Conservation (phyloP, 2,329 filamentous ascomycete genomes). For the Clonostachys sp. region DNA sequence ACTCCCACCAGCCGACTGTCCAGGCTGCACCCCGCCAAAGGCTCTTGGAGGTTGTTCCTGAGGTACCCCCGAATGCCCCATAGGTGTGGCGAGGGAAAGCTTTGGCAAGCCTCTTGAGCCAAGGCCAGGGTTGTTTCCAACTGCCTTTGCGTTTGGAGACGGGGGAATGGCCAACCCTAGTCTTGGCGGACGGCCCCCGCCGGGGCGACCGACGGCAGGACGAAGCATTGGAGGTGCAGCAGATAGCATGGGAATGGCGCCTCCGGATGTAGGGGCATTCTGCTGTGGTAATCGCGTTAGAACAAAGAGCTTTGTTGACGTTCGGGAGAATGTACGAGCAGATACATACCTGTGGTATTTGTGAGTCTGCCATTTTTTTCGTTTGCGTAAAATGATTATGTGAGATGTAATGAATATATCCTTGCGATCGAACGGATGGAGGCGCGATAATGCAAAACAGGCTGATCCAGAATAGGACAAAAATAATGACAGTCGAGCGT, state of each 20-base stretch:
- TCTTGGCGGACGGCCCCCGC: conserved; percentile 64
- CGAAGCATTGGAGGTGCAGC: conserved; percentile 62
- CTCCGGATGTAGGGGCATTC: background rate
- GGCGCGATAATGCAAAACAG: too few relatives aligned
- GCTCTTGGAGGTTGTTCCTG: conserved; percentile 58
- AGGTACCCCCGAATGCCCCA: conserved; percentile 71
- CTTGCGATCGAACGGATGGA: too few relatives aligned
- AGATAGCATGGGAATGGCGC: background rate
- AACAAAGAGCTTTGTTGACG: too few relatives aligned
- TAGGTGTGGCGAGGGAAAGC: conserved; percentile 81
- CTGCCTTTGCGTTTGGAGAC: conserved; percentile 76
- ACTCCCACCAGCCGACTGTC: conserved; percentile 69
- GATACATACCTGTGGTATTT: too few relatives aligned
- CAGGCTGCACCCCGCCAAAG: conserved; percentile 49
- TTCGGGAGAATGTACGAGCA: too few relatives aligned
- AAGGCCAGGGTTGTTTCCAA: conserved; percentile 45
- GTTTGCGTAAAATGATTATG: too few relatives aligned
- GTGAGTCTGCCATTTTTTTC: too few relatives aligned
- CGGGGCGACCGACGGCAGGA: conserved; percentile 68
- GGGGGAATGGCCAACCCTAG: conserved; percentile 88
- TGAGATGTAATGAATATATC: too few relatives aligned
- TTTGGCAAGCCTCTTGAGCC: conserved; percentile 62
- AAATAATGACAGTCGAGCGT: too few relatives aligned
- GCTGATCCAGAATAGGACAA: too few relatives aligned
- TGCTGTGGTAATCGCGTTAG: too few relatives aligned